These are phyloP conservation scores for Amylocarpus encephaloides DNA, from an alignment of 2,329 filamentous ascomycete species.

Conservation along the genomic window DNA sequence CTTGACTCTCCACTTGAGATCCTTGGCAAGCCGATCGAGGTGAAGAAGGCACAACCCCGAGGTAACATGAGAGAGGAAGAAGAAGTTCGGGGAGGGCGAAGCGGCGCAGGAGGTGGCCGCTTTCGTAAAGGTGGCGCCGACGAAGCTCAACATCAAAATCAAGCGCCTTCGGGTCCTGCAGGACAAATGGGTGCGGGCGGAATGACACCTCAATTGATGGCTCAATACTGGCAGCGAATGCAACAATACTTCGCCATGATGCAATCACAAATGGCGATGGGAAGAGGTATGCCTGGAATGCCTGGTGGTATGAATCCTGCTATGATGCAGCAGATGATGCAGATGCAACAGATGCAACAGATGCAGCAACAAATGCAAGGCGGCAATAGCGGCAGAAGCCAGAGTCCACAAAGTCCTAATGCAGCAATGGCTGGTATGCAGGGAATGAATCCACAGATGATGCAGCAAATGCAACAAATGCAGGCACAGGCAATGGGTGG, in stretches of 20 bases:
- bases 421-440: conserved; percentile 29
- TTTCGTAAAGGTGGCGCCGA: conserved; percentile 50
- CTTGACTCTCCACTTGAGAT: conserved; percentile 82
- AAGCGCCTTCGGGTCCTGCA: conserved; percentile 27
- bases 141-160: conserved; percentile 38
- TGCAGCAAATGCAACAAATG: conserved; percentile 50
- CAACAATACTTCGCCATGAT: conserved; percentile 95
- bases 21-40: conserved; percentile 91
- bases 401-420: conserved; percentile 30
- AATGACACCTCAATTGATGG: conserved; percentile 96
- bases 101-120: conserved; percentile 31
- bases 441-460: conserved; percentile 40
- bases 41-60: conserved; percentile 94
- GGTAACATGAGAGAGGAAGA: conserved; percentile 93
- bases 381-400: conserved; percentile 25
- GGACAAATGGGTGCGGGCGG: conserved; percentile 43
- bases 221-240: conserved; percentile 97
- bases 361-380: conserved; percentile 36
- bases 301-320: conserved; percentile 61
- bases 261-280: conserved; percentile 87
- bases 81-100: conserved; percentile 47
- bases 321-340: conserved; percentile 70
- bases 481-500: conserved; percentile 36
- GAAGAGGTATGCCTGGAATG: conserved; percentile 58
- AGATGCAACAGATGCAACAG: conserved; percentile 51